phyloP scores from a whole-genome alignment of 768 basidiomycete species.

The Podaxis sp. region DNA sequence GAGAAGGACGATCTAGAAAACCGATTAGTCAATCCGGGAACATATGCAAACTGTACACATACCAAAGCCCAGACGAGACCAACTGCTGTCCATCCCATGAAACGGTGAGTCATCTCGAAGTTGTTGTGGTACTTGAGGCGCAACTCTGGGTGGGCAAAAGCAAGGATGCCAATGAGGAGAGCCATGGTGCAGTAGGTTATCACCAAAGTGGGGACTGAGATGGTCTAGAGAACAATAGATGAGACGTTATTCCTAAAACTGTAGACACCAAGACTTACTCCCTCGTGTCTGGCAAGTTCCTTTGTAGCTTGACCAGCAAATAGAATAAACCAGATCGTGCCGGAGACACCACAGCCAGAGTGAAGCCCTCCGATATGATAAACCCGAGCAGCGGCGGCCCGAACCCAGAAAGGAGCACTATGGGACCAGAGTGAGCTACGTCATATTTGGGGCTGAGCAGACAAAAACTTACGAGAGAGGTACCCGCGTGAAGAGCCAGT shows the following conservation, averaged over 20 bases:
- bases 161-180: constrained; percentile 44
- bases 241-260: constrained; percentile 18
- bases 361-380: constrained; percentile 56
- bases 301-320: constrained; percentile 40
- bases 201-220: constrained; percentile 11
- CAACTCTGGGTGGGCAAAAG: constrained; percentile 44
- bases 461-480: constrained; percentile 21
- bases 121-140: constrained; percentile 44
- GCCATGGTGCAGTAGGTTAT: constrained; percentile 37
- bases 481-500: constrained; percentile 38
- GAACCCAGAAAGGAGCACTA: constrained; percentile 33
- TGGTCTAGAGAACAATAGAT: constrained; percentile 1
- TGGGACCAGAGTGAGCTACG: not conserved
- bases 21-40: not conserved
- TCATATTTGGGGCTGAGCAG: no score
- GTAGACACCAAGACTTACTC: constrained; percentile 27
- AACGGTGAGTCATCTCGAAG: constrained; percentile 53
- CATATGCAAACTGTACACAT: not conserved
- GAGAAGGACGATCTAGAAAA: constrained; percentile 9
- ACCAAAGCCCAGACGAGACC: constrained; percentile 9
- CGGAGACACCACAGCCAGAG: constrained; percentile 48
- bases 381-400: constrained; percentile 42
- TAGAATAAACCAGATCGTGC: constrained; percentile 46
- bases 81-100: constrained; percentile 30
- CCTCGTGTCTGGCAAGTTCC: constrained; percentile 24